phyloP scores from a whole-genome alignment of 2,329 filamentous ascomycete species.

The Cadophora gregata region DNA sequence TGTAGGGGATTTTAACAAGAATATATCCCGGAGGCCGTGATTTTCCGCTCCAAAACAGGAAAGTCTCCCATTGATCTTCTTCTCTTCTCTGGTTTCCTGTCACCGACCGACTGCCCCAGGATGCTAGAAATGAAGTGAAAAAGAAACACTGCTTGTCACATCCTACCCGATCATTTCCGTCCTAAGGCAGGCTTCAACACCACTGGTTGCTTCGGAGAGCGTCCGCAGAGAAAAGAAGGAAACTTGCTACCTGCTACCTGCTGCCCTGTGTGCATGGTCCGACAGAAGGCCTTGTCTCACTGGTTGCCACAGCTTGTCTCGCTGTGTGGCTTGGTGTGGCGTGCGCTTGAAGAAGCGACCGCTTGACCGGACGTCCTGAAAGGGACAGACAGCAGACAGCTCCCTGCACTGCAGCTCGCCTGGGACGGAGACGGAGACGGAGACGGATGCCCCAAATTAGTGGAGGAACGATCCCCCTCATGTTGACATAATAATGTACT shows the following conservation, averaged over 20 bases:
- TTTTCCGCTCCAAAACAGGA: constrained; percentile 10
- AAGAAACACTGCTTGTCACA: background rate
- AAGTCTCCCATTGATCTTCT: background rate
- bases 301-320: background rate
- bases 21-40: constrained; percentile 7
- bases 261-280: background rate
- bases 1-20: background rate
- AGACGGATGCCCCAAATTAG: background rate
- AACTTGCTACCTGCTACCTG: too few species aligned
- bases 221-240: background rate
- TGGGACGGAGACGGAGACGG: too few species aligned
- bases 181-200: background rate
- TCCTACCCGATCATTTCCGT: background rate
- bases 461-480: background rate
- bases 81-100: too few species aligned
- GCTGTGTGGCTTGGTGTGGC: constrained; percentile 22
- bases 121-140: background rate
- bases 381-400: background rate
- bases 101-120: background rate
- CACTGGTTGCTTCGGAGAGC: constrained; percentile 3
- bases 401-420: background rate
- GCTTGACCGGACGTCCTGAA: constrained; percentile 6
- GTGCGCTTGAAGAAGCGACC: constrained; percentile 9
- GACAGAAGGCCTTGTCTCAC: constrained; percentile 6
- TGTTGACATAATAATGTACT: background rate